Evolutionary conservation across 345 rosid species (phyloP).

Genomic region (Clausena lansium): DNA sequence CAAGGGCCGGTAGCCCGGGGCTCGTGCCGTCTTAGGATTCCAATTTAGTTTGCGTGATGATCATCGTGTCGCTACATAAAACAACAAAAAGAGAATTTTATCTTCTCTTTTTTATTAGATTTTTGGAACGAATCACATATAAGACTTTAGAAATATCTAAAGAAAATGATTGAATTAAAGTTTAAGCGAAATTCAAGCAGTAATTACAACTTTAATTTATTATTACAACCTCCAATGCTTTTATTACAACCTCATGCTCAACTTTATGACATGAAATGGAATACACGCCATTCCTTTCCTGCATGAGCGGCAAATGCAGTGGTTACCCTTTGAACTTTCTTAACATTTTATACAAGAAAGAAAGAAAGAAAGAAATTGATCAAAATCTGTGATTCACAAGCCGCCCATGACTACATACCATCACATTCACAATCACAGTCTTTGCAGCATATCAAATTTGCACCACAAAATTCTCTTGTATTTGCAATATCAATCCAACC

Average conservation of each 20-base stretch:
- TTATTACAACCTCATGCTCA: neutral
- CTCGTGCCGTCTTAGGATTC: too few relatives aligned
- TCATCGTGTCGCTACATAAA: neutral
- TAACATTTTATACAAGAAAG: constrained; percentile 2
- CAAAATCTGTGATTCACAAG: constrained; percentile 28
- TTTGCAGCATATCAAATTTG: constrained; percentile 9
- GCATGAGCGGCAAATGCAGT: constrained; percentile 9
- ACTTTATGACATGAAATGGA: constrained; percentile 2
- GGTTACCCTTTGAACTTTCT: neutral
- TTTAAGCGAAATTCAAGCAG: neutral
- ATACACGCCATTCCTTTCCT: constrained; percentile 23
- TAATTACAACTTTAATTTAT: constrained; percentile 4
- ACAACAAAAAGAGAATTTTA: constrained; percentile 13
- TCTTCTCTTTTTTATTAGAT: neutral
- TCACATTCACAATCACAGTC: constrained; percentile 1
- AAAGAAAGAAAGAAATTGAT: neutral
- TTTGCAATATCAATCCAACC: constrained; percentile 9
- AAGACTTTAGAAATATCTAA: neutral
- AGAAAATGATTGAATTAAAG: neutral
- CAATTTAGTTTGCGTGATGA: neutral
- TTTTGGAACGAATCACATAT: neutral
- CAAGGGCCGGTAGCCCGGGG: too few relatives aligned
- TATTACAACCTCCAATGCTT: neutral
- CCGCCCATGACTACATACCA: constrained; percentile 23
- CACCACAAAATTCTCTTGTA: constrained; percentile 19